These are phyloP conservation scores for Penicillium janthinellum DNA, from an alignment of 2,329 filamentous ascomycete species.

Conservation along the genomic window DNA sequence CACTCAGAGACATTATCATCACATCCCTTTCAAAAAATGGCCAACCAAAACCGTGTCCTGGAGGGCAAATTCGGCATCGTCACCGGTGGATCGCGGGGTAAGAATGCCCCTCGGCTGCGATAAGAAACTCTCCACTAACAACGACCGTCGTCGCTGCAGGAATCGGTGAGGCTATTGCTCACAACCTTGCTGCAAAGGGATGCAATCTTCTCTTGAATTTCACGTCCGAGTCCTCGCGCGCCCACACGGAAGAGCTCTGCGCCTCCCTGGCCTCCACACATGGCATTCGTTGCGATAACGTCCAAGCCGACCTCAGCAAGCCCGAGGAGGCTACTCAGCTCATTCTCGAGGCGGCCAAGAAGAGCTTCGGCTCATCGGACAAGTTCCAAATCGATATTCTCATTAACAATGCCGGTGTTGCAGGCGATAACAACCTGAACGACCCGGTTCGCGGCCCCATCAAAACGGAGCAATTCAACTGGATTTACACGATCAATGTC, in stretches of 20 bases:
- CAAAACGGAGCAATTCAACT: conserved; percentile 65
- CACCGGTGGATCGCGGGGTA: conserved; percentile 78
- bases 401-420: conserved; percentile 80
- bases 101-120: conserved; percentile 11
- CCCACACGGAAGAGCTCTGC: conserved; percentile 57
- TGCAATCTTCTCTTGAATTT: conserved; percentile 71
- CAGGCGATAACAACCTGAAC: conserved; percentile 59
- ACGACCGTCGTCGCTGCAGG: conserved; percentile 52
- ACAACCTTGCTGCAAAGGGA: conserved; percentile 73
- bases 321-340: conserved; percentile 59
- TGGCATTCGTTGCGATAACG: conserved; percentile 60
- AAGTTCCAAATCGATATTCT: conserved; percentile 76
- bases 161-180: conserved; percentile 70
- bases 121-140: neutral
- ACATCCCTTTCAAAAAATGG: conserved; percentile 12
- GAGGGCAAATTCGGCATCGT: conserved; percentile 78
- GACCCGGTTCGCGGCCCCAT: conserved; percentile 63
- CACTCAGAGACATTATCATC: neutral
- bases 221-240: conserved; percentile 63
- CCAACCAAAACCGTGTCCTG: conserved; percentile 42
- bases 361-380: conserved; percentile 55
- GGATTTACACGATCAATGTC: conserved; percentile 78
- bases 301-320: conserved; percentile 72
- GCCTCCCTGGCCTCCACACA: conserved; percentile 58
- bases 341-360: conserved; percentile 61